Evolutionary conservation across 345 rosid genomes (phyloP).

Genomic region (Populus nigra): DNA sequence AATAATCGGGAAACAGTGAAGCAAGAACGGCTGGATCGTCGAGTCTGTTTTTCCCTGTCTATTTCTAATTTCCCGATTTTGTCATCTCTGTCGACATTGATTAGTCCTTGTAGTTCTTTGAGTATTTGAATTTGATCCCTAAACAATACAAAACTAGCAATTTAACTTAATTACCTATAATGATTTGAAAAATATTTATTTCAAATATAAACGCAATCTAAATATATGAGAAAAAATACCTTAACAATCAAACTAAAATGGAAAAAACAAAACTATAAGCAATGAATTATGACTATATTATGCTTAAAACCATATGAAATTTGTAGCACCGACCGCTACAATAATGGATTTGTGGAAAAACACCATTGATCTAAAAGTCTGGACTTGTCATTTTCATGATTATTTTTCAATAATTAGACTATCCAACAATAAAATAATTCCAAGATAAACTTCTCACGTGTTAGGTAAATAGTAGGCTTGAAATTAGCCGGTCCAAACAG

Average conservation of each 20-base stretch:
- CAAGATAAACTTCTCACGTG: conserved; percentile 16
- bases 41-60: not conserved
- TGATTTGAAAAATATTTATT: too few relatives aligned
- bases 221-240: too few relatives aligned
- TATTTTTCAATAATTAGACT: not conserved
- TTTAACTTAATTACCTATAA: not conserved
- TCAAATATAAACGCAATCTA: too few relatives aligned
- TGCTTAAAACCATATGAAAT: not conserved
- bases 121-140: not conserved
- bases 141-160: not conserved
- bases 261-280: too few relatives aligned
- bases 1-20: too few relatives aligned
- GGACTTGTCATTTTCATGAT: conserved; percentile 1
- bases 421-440: not conserved
- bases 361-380: not conserved
- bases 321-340: not conserved
- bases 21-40: not conserved
- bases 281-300: too few relatives aligned
- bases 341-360: not conserved
- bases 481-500: conserved; percentile 15
- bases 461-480: conserved; percentile 27
- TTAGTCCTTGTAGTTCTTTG: not conserved
- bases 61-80: not conserved
- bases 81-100: not conserved
- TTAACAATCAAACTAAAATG: not conserved